Percentiles rank a stretch among this genome's conserved stretches.
Evolutionary conservation across 2,329 filamentous ascomycete species (phyloP).

Genomic region (Epichloe typhina): DNA sequence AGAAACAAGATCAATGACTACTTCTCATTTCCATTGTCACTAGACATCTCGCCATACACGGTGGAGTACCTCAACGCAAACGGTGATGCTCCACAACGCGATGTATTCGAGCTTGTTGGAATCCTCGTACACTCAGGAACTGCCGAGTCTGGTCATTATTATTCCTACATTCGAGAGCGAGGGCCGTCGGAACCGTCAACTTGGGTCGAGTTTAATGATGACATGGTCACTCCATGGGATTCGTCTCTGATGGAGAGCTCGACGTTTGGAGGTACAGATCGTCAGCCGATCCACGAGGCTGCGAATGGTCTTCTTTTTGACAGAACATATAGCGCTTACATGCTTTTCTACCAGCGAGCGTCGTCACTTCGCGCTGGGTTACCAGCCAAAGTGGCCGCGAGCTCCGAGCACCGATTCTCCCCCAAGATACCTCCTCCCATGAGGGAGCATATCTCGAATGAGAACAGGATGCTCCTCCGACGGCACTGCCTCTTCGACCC

Average conservation of each 20-base stretch:
- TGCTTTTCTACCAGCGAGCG: constrained; percentile 89
- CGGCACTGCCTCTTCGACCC: constrained; percentile 71
- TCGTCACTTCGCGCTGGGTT: constrained; percentile 39
- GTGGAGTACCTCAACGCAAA: constrained; percentile 64
- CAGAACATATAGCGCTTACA: constrained; percentile 82
- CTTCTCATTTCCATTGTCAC: constrained; percentile 71
- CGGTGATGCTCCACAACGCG: constrained; percentile 38
- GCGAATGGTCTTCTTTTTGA: constrained; percentile 35
- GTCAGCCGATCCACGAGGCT: constrained; percentile 30
- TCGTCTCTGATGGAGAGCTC: constrained; percentile 56
- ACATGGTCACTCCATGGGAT: constrained; percentile 66
- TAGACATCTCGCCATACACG: constrained; percentile 84
- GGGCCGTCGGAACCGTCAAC: constrained; percentile 35
- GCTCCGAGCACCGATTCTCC: constrained; percentile 16
- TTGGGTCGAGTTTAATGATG: constrained; percentile 94
- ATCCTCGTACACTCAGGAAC: constrained; percentile 88
- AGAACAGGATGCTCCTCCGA: constrained; percentile 62
- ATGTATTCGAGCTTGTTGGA: constrained; percentile 88
- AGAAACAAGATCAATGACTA: constrained; percentile 91
- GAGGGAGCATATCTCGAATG: constrained; percentile 48
- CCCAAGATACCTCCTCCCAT: constrained; percentile 32
- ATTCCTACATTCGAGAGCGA: constrained; percentile 83
- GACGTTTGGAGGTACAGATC: constrained; percentile 65
- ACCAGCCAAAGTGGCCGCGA: not conserved
- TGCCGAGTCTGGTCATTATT: constrained; percentile 91